Base-by-base conservation (phyloP, 1,284 basidiomycete genomes). In the Moniliella sp. region DNA sequence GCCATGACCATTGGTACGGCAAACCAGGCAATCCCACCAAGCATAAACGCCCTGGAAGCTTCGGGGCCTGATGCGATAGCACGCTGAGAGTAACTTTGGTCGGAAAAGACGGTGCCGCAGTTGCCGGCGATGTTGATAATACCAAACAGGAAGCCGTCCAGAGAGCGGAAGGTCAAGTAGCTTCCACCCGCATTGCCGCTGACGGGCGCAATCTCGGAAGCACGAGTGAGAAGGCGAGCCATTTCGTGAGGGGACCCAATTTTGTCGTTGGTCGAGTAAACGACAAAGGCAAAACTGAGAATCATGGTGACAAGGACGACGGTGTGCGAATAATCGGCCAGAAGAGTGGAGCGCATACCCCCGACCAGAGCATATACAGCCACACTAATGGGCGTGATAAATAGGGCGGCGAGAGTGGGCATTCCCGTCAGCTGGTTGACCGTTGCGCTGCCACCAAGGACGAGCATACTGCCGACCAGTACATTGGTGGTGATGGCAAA, bases 51-150 rank as follows among this genome's bases (percentile, higher is more conserved):
- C 57, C 78, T 79, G 30, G 83, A 78, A 15, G 76, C 77, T 1
- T 71, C 72, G 0, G 81, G 82, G 16, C 74, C 67, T 36, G 73
- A 76, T 0, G 83, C 82, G 48, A 88, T 83, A 2, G 80, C 81
- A 18, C 81, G 71, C 58, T 86, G 81, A 74, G 56, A 54, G 37
- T 62, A 64, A 26, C 57, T 57, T 50, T 69, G 66, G 39, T 78
- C 76, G 48, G 72, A 69, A 58, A 78, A 78, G 3, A 80, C 78
- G 2, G 75, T 78, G 0, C 72, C 74, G 44, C 81, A 34, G 27
- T 56, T 52, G 7, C 53, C 47, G 33, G 36, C 37, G n/a, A 68
- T 71, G 59, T 83, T 84, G 61, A 86, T 76, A 7, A 84, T 72
- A 15, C 80, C 80, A 45, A 91, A 91, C 37, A 83, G 75, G 15